Base-by-base conservation (phyloP, 108 stramenopile species). In the Stephanodiscus minutulus region DNA sequence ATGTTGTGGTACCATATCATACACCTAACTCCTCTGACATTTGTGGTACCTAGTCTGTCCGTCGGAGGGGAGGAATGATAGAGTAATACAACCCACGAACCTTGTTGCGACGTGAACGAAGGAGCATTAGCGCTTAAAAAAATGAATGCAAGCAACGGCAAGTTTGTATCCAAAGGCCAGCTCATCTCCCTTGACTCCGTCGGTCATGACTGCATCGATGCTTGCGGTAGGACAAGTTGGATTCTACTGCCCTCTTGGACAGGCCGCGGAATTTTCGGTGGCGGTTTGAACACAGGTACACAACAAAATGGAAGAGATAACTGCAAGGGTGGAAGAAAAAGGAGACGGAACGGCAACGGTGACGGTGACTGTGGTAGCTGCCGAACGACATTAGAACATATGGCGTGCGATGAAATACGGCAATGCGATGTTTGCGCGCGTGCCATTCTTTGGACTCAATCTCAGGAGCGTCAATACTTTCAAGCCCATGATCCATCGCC, bases 391-490 rank as follows among this genome's bases (percentile, higher is more conserved):
- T 36, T 73, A 50, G 67, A 80, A 41, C 25, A 52, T 54, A 62
- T 80, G 47, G 41, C 73, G 10, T 62, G n/a, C 12, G 35, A 68
- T 35, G 79, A 81, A 73, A 66, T 74, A 53, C 67, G 79, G 10
- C 72, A 81, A 58, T 81, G 79, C 39, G 79, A 81, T 46, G 63
- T 69, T 0, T 81, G 79, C 52, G 79, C 61, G 1, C 54, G 72
- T 17, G 39, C 27, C 33, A 25, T 70, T 48, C 25, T 74, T 15
- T 70, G 68, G 67, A 74, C 46, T 39, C 58, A 63, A 8, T 41
- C 55, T 17, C 6, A 56, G 29, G 22, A 68, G 21, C 54, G 37
- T 17, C 24, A 58, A 12, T 49, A 59, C 25, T 70, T 70, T 47
- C 24, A 29, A n/a, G 29, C 13, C 27, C 29, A 58, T 18, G 15